Evolutionary conservation across 441 rosid species (phyloP).

Genomic region (Populus hybrid): DNA sequence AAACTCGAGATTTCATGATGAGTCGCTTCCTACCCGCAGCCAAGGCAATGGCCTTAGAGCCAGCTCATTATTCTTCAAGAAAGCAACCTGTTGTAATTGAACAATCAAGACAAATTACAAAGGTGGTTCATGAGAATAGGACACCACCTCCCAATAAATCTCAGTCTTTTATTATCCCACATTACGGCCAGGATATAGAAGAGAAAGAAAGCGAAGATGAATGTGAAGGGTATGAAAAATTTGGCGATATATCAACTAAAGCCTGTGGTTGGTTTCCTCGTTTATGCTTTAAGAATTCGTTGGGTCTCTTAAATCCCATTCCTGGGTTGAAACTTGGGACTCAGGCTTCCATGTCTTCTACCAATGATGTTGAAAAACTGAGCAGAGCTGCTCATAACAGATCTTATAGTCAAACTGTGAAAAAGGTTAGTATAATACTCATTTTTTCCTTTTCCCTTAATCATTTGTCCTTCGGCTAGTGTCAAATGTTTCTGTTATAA

Average conservation of each 20-base stretch:
- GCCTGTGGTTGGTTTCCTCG: conserved; percentile 80
- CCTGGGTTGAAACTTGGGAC: conserved; percentile 52
- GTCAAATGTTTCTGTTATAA: conserved; percentile 9
- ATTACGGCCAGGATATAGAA: conserved; percentile 32
- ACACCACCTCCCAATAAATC: conserved; percentile 31
- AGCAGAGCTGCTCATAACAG: conserved; percentile 41
- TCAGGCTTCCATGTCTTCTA: conserved; percentile 32
- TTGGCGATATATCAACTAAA: conserved; percentile 45
- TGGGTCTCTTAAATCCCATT: conserved; percentile 54
- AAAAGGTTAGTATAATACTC: conserved; percentile 39
- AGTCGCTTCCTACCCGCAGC: conserved; percentile 97
- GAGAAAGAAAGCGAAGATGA: conserved; percentile 51
- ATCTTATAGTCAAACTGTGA: conserved; percentile 41
- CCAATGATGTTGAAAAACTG: conserved; percentile 29
- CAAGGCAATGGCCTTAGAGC: conserved; percentile 78
- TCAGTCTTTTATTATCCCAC: conserved; percentile 22
- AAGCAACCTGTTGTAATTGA: conserved; percentile 49
- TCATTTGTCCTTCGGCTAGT: neutral
- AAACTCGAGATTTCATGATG: conserved; percentile 80
- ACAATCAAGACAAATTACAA: conserved; percentile 40
- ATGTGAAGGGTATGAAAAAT: conserved; percentile 32
- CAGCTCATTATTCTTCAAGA: conserved; percentile 58
- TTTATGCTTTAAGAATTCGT: conserved; percentile 58
- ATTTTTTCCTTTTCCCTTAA: neutral
- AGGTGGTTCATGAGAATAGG: conserved; percentile 31